Conservation (phyloP, 164 flowering plant genomes). For the Liriodendron chinense region DNA sequence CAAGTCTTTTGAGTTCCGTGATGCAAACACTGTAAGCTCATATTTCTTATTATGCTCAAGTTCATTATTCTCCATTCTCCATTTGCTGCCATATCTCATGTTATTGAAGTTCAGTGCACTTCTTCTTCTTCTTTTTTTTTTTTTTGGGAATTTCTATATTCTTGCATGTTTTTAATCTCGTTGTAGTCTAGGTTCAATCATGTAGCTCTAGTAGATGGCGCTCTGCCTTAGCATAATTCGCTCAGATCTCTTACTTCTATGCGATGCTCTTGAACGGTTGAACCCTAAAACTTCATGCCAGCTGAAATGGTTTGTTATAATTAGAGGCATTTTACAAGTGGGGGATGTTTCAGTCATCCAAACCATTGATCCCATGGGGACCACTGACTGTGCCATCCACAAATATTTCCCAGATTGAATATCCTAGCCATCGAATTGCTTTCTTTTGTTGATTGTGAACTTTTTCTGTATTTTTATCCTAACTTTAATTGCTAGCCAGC, state of each 20-base stretch:
- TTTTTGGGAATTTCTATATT: neutral
- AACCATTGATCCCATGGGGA: neutral
- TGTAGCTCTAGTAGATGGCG: neutral
- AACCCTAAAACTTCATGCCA: constrained; percentile 1
- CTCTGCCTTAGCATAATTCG: neutral
- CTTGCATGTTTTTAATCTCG: neutral
- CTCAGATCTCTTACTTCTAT: neutral
- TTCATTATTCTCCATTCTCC: neutral
- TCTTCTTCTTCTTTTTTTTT: no score
- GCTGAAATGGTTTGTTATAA: neutral
- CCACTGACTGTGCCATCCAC: neutral
- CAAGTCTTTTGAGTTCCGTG: constrained; percentile 85
- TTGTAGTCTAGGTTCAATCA: neutral
- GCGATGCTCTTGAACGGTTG: neutral
- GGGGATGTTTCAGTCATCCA: neutral
- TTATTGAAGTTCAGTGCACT: neutral
- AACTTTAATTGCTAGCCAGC: no score
- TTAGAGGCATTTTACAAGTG: neutral
- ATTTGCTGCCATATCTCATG: neutral
- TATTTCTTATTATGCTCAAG: neutral
- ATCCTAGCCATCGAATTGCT: neutral
- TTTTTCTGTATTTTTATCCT: no score
- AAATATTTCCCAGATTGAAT: neutral
- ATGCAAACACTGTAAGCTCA: constrained; percentile 83
- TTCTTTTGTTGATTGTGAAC: no score